Conservation (phyloP, 805 yeast genomes). For the Yamadazyma takamatsuzukensis region DNA sequence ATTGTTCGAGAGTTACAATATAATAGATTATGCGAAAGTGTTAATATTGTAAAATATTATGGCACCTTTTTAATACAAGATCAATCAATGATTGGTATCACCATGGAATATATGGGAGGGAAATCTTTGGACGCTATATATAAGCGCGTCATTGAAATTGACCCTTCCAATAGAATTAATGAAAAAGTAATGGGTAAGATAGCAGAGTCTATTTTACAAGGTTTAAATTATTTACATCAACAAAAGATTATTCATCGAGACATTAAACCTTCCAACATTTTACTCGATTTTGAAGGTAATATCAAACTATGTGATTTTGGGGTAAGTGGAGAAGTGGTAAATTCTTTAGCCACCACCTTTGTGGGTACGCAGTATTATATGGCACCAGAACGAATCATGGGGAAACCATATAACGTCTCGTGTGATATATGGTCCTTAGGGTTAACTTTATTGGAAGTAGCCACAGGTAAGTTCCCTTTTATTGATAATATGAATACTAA, state of each 20-base stretch:
- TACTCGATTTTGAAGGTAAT: conserved; percentile 71
- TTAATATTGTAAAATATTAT: conserved; percentile 84
- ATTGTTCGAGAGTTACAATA: conserved; percentile 87
- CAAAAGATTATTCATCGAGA: conserved; percentile 90
- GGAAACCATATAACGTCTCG: conserved; percentile 91
- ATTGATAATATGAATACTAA: conserved; percentile 19
- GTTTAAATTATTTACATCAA: conserved; percentile 83
- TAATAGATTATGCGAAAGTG: conserved; percentile 76
- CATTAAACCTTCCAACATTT: conserved; percentile 91
- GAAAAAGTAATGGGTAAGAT: conserved; percentile 90
- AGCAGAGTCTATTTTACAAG: conserved; percentile 80
- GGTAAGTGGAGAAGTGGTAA: conserved; percentile 94
- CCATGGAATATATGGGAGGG: conserved; percentile 98
- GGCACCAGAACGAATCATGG: conserved; percentile 98
- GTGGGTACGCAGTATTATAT: conserved; percentile 97
- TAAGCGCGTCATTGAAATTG: conserved; percentile 61
- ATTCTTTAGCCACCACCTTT: conserved; percentile 92
- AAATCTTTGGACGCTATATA: conserved; percentile 88
- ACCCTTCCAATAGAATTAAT: conserved; percentile 77
- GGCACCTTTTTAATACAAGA: conserved; percentile 84
- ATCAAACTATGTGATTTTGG: conserved; percentile 97
- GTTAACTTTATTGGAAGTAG: conserved; percentile 76
- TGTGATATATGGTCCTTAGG: conserved; percentile 98
- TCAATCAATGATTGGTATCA: conserved; percentile 79
- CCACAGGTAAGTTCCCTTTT: conserved; percentile 87